Evolutionary conservation across 1,284 basidiomycete species (phyloP).

Genomic region (Agroathelia rolfsii): DNA sequence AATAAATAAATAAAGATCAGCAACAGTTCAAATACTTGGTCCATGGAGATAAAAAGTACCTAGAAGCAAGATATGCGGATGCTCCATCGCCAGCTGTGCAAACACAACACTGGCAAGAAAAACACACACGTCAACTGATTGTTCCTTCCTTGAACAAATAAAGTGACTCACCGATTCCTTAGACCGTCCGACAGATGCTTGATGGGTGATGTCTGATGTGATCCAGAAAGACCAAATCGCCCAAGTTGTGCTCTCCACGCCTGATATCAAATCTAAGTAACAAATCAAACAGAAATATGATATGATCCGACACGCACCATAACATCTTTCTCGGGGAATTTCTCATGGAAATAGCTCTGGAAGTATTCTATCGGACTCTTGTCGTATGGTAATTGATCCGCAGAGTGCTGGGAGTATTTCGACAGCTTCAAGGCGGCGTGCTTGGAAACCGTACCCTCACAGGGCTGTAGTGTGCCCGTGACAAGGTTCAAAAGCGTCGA

Average conservation of each 20-base stretch:
- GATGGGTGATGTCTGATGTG: constrained; percentile 92
- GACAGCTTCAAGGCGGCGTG: constrained; percentile 89
- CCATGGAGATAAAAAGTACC: constrained; percentile 31
- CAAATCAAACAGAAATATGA: constrained; percentile 6
- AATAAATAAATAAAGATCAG: constrained; percentile 6
- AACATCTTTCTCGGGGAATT: constrained; percentile 92
- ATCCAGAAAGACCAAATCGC: constrained; percentile 89
- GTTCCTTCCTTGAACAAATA: constrained; percentile 5
- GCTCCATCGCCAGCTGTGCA: constrained; percentile 88
- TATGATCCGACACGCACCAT: constrained; percentile 29
- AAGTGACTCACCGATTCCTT: constrained; percentile 67
- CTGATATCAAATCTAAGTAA: constrained; percentile 25
- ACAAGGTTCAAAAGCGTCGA: constrained; percentile 96
- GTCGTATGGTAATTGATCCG: constrained; percentile 96
- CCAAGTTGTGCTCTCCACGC: constrained; percentile 94
- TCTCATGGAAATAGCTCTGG: constrained; percentile 68
- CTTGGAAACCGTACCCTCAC: constrained; percentile 79
- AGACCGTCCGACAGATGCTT: constrained; percentile 92
- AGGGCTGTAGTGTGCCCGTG: constrained; percentile 75
- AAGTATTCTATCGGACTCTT: constrained; percentile 92
- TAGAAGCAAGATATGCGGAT: constrained; percentile 82
- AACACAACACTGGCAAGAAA: constrained; percentile 66
- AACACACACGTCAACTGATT: constrained; percentile 11
- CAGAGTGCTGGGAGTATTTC: constrained; percentile 97
- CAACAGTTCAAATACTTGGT: constrained; percentile 4